Evolutionary conservation across 441 rosid genomes (phyloP).

Genomic region (Gossypium laxum): DNA sequence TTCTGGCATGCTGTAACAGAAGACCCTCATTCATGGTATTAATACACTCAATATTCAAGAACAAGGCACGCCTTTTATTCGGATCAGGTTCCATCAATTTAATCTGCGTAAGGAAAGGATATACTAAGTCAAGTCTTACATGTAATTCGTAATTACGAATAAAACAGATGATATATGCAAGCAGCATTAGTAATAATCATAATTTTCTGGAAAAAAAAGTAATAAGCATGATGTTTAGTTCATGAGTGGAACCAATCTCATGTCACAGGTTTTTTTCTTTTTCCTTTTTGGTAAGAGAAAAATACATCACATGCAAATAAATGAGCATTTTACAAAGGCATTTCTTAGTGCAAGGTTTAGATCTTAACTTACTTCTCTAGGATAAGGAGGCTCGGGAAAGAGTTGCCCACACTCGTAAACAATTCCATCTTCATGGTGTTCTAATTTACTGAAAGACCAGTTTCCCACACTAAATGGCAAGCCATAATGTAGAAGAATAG

Average conservation of each 20-base stretch:
- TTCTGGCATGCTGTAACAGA: constrained; percentile 56
- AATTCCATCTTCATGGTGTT: constrained; percentile 81
- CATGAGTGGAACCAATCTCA: neutral
- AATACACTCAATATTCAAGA: constrained; percentile 72
- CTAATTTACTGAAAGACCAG: constrained; percentile 89
- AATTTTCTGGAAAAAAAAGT: neutral
- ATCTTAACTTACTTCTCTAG: constrained; percentile 59
- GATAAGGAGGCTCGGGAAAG: constrained; percentile 97
- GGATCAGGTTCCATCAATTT: constrained; percentile 58
- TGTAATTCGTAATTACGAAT: neutral
- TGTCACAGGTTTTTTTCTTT: neutral
- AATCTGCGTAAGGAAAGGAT: constrained; percentile 39
- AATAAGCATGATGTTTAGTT: neutral
- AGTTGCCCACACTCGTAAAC: constrained; percentile 76
- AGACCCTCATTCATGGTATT: constrained; percentile 88
- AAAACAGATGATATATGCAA: neutral
- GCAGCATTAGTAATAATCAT: neutral
- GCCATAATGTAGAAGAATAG: constrained; percentile 88
- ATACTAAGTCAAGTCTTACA: constrained; percentile 11
- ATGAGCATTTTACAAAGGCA: neutral
- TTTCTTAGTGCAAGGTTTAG: neutral
- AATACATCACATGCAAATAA: neutral
- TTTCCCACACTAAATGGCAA: constrained; percentile 74
- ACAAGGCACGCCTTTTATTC: constrained; percentile 39
- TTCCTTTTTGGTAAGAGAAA: neutral